Evolutionary conservation across 1,284 basidiomycete species (phyloP), one percentile per base, ranked within the genome.

Genomic region (Termitomyces sp.): DNA sequence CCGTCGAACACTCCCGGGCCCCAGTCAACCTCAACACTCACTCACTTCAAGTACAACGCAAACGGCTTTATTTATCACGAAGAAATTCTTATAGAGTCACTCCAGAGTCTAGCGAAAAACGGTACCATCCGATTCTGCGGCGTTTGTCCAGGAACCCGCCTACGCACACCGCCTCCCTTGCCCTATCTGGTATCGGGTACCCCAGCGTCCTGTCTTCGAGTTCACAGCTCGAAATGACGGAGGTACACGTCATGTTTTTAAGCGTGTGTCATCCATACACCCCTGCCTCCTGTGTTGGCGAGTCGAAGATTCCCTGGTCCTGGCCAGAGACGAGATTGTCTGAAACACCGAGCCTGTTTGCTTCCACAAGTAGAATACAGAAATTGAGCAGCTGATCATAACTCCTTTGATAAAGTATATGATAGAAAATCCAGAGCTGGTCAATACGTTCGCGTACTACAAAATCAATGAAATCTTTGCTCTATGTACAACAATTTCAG

Each of bases 201-300:
- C 21, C 3, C 43, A 19, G 30, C 8, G 19, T 44, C 16, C 28
- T 30, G 41, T 43, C 10, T 31, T 26, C 24, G 2, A 31, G 10
- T 11, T n/a, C 13, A n/a, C 28, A n/a, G 9, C 33, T 35, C 44
- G 39, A 44, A 35, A 37, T 28, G 3, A 18, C 5, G 24, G 8
- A 14, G 24, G 9, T 37, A 31, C 19, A 8, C 21, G 38, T n/a
- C 33, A 19, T 13, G 33, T 21, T 7, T 31, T 46, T 7, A 52
- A 49, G 33, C 46, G 50, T 18, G 7, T 41, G 1, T 48, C 46
- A 5, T 49, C 28, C 19, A 42, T 52, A 9, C 46, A 9, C 46
- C 50, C n/a, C 42, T 50, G 11, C 50, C 50, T 24, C 50, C 42
- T 11, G 19, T 34, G 19, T 30, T 55, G 37, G 42, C 40, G 34